Base-by-base conservation (phyloP, 1,139 yeast species). In the Kurtzmaniella quercitrusa region DNA sequence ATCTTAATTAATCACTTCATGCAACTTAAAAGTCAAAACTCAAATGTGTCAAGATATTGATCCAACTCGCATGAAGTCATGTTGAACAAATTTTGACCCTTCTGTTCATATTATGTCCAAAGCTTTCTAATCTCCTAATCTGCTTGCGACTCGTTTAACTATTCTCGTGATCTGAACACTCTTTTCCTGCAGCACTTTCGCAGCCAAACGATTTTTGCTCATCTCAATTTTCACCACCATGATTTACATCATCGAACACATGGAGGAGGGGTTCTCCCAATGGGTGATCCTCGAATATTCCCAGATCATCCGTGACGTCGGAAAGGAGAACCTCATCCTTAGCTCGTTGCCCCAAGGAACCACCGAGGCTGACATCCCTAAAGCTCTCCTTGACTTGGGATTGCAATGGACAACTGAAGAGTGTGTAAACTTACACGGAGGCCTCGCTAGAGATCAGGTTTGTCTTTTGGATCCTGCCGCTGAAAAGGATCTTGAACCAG, bases 191-290 rank as follows among this genome's bases (percentile, higher is more conserved):
- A 26, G 30, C 23, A 11, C 30, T 26, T 26, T 26, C 30, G 30
- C 30, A 26, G 30, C 30, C 30, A 26, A 26, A 26, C 30, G 30
- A 26, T 11, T 26, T 26, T 26, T 26, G 30, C 30, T 26, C 30
- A 26, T 26, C 30, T 26, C 30, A 26, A 26, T 26, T 26, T 26
- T 26, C 30, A 26, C 20, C 22, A 48, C 30, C 46, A 87, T 88
- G 95, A 88, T 87, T 64, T 91, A 88, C 71, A 80, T 93, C 43
- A 88, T 93, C 45, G 98, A 93, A 65, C 98, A 93, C 61, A 89
- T 93, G 97, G 98, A 93, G 63, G 87, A 83, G 48, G 97, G 96
- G 1, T 88, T 93, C 74, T 88, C 96, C 52, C 94, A 87, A 54
- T 93, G 98, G 98, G 98, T 91, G 36, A 76, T 79, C 38, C 74